Evolutionary conservation across 169 alveolate genomes (phyloP), one percentile per base, ranked within the genome.

Genomic region (Pseudocohnilembus persalinus): DNA sequence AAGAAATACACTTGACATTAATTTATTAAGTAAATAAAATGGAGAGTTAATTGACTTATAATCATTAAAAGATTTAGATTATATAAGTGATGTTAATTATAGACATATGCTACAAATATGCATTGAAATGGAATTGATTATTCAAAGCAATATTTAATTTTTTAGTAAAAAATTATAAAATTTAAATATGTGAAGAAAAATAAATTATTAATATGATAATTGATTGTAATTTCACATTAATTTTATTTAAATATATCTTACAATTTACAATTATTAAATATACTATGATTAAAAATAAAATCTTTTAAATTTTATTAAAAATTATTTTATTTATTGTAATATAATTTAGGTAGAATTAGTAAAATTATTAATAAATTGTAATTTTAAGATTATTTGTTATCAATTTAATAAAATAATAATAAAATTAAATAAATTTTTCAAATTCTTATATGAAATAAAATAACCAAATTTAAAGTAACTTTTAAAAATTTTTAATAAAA

Each of bases 51-150:
- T 79, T 29, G 73, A 79, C 64, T 29, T 79, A 0, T 35, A 79
- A 28, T 49, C 84, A 25, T 49, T 35, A n/a, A 72, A 79, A 1
- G 84, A 79, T 15, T 24, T 79, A 28, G 31, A 35, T 29, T 28
- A 49, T 49, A 32, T 79, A 34, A n/a, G 49, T 49, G 31, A 79
- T 64, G 4, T n/a, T 28, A 79, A 79, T 29, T 79, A 79, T 63
- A 64, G 84, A n/a, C 34, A 79, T 29, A 79, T 79, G 84, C 30
- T 79, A 1, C 84, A 79, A 29, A 79, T 79, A 79, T 79, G 84
- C 30, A 63, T 79, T 28, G 84, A 79, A 29, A 63, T 49, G n/a
- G 30, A 79, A 79, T 49, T 30, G 16, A 26, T 28, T 72, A 79
- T 79, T 26, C 16, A 63, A 35, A 79, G 49, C n/a, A 79, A 79